Evolutionary conservation across 805 yeast genomes (phyloP), one percentile per base, ranked within the genome.

Genomic region (Ogataea corticis): DNA sequence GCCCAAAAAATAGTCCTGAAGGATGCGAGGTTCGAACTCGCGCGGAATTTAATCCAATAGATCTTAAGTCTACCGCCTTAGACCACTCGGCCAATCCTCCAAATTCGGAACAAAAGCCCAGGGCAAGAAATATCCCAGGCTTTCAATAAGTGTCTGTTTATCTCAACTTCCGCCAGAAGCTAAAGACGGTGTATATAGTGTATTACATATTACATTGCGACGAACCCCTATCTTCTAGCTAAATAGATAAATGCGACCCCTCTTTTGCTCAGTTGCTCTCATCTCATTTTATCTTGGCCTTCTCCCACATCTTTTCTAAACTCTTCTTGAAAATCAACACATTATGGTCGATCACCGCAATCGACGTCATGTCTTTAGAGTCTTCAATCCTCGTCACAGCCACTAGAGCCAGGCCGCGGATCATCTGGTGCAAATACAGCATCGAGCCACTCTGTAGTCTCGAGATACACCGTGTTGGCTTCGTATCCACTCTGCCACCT

Each of bases 321-420:
- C 94, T 83, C 44, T 77, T 79, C 54, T 86, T 84, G 61, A 92
- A 86, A 15, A 87, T 76, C 43, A 84, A 85, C 34, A 92, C 89
- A 63, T 92, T 92, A 63, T 88, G 91, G 65, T 94, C 97, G 10
- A 92, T 84, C 29, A 92, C 78, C 0, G 96, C 72, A 30, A 78
- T 58, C 7, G 77, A 66, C 37, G 69, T 72, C 30, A 73, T 71
- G 52, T 77, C 78, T 33, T 71, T 65, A 49, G 71, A 75, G 16
- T 65, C 79, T 42, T 84, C 92, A 23, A 80, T 76, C 46, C 96
- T 77, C 11, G 89, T 82, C 45, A 91, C 73, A 1, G 96, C 96
- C 33, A 92, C 97, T 48, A 94, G 71, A 3, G 97, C 96, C 51
- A 92, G 71, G 1, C 97, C 97, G 51, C 96, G 79, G 43, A 92